These are phyloP conservation scores for Hanseniaspora occidentalis DNA, from an alignment of 805 yeast species.

Conservation along the genomic window DNA sequence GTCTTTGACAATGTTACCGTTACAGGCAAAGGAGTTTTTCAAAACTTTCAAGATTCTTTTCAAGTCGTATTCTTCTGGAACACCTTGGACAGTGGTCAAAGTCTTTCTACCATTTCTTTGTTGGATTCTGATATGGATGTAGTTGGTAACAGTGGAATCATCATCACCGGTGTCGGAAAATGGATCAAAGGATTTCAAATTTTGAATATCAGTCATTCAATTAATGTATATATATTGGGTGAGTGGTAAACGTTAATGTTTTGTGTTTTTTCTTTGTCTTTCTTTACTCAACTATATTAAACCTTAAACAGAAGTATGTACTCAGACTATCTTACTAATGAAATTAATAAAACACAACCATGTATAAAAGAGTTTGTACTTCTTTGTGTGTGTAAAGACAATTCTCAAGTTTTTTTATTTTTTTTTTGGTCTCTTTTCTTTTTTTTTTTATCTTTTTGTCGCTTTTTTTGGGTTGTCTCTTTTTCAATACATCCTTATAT, in stretches of 20 bases:
- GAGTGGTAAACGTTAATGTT: no score
- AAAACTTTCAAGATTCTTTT: constrained; percentile 87
- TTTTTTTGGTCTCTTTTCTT: neutral
- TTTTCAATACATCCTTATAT: no score
- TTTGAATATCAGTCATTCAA: constrained; percentile 83
- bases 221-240: no score
- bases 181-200: constrained; percentile 82
- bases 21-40: constrained; percentile 97
- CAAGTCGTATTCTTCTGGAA: constrained; percentile 87
- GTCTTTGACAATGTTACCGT: constrained; percentile 95
- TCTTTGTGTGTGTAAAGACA: neutral
- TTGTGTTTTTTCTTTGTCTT: neutral
- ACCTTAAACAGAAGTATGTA: neutral
- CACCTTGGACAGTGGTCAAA: constrained; percentile 95
- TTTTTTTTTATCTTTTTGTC: no score
- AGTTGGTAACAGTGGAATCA: constrained; percentile 90
- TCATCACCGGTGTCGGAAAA: constrained; percentile 99
- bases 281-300: neutral
- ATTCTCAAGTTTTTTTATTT: neutral
- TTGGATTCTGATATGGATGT: constrained; percentile 96
- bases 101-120: constrained; percentile 99
- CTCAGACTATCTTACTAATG: no score
- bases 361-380: neutral
- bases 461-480: no score
- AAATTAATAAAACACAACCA: no score